Evolutionary conservation across 2,329 filamentous ascomycete genomes (phyloP), one percentile per base, ranked within the genome.

Genomic region (Trichophyton mentagrophytes): DNA sequence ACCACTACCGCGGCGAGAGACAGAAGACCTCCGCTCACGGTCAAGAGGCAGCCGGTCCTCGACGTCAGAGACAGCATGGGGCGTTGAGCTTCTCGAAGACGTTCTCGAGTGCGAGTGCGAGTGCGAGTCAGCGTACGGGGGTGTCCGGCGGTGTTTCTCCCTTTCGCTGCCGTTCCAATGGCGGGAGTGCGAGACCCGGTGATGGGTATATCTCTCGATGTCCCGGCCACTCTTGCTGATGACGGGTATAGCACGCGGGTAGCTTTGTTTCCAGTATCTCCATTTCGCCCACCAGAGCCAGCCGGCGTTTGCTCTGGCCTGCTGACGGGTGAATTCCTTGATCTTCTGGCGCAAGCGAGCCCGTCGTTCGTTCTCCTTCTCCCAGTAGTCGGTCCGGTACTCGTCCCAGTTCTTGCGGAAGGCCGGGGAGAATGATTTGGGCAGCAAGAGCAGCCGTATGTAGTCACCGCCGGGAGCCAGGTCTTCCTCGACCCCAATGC

Each of bases 391-490:
- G 38, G 87, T 85, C 59, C 93, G 83, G 74, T 95, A 99, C 15
- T 92, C 80, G 70, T 99, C 93, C 93, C 93, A 99, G 65, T 96
- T 95, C 72, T 97, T 91, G 20, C 93, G 83, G 69, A 99, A 99
- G 55, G 89, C 90, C 0, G 93, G 87, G 4, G 89, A 95, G 70
- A 99, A 99, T 0, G 91, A 90, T 71, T 99, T 99, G 0, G 93
- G 90, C 9, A 96, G 82, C 6, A 99, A 79, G 17, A 97, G 78
- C 0, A 99, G 81, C 73, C 95, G 93, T 67, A 99, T 86, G 69
- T 92, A 88, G 74, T 97, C 90, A 1, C 93, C 93, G 0, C 91
- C 92, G 0, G 89, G 85, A 0, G 90, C 87, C 49, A 99, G 80
- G 69, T 97, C 93, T 73, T 97, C 92, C 70, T 96, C 91, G 61